Evolutionary conservation across 257 asterid species (phyloP).

Genomic region (Jacaranda mimosifolia): DNA sequence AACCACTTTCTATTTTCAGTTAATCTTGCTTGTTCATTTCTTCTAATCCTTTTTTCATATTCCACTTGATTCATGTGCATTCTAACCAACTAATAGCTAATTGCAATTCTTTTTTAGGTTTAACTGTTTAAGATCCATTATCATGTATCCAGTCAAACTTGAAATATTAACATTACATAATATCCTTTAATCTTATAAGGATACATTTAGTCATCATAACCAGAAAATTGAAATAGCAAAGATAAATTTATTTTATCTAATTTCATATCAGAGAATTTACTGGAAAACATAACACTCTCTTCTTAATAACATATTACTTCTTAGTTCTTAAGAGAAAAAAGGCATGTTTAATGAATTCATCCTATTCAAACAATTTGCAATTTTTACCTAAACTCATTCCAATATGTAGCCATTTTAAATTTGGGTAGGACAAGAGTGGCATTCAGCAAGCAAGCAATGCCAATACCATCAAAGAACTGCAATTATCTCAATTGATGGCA

Average conservation of each 20-base stretch:
- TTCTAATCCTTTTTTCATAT: not conserved
- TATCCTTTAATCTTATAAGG: not conserved
- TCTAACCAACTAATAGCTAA: not conserved
- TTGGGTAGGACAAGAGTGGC: conserved; percentile 97
- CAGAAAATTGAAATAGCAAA: not conserved
- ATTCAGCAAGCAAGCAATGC: conserved; percentile 90
- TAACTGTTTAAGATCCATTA: conserved; percentile 19
- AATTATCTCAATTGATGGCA: conserved; percentile 24
- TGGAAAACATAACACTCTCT: not conserved
- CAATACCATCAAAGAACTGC: conserved; percentile 99
- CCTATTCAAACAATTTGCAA: not conserved
- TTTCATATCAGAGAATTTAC: not conserved
- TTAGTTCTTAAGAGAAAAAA: conserved; percentile 15
- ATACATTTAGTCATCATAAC: conserved; percentile 10
- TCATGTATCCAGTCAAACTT: not conserved
- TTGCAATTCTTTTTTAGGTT: not conserved
- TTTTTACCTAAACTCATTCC: conserved; percentile 92
- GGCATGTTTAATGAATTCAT: not conserved
- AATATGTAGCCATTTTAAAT: conserved; percentile 94
- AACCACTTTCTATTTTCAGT: not conserved
- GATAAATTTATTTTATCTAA: not conserved
- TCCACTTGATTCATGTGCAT: not conserved
- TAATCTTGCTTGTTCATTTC: not conserved
- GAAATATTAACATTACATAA: not conserved
- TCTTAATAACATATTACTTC: not conserved